Conservation (phyloP, 768 basidiomycete species). For the Leccinum incarnatum region DNA sequence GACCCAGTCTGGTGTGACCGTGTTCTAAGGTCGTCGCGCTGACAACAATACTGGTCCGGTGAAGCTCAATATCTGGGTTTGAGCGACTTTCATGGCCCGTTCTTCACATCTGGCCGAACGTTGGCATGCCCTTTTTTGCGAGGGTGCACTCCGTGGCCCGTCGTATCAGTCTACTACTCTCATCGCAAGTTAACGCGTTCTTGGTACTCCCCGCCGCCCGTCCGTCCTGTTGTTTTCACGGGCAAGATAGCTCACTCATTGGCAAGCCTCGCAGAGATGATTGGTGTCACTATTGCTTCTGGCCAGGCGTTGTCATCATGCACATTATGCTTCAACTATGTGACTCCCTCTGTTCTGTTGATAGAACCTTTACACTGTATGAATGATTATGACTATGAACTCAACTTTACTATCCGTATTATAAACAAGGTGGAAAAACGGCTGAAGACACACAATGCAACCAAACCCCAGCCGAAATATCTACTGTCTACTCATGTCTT, state of each 20-base stretch:
- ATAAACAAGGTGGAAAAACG: background rate
- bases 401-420: background rate
- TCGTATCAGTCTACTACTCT: constrained; percentile 9
- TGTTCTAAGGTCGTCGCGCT: constrained; percentile 51
- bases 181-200: constrained; percentile 14
- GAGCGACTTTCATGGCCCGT: constrained; percentile 12
- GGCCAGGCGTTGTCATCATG: constrained; percentile 15
- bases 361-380: constrained; percentile 10
- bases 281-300: background rate
- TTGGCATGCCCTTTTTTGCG: constrained; percentile 7
- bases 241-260: constrained; percentile 5
- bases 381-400: constrained; percentile 21
- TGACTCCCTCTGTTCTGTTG: constrained; percentile 10
- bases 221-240: background rate
- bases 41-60: constrained; percentile 3
- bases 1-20: constrained; percentile 82
- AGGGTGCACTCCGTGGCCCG: constrained; percentile 8
- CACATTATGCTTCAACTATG: constrained; percentile 23
- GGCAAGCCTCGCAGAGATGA: constrained; percentile 4
- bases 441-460: background rate
- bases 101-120: constrained; percentile 6
- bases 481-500: constrained; percentile 8
- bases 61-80: constrained; percentile 9
- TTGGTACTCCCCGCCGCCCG: background rate
- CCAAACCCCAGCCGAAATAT: background rate